These are phyloP conservation scores for Wickerhamomyces sydowiorum DNA, from an alignment of 805 yeast genomes.

Conservation along the genomic window DNA sequence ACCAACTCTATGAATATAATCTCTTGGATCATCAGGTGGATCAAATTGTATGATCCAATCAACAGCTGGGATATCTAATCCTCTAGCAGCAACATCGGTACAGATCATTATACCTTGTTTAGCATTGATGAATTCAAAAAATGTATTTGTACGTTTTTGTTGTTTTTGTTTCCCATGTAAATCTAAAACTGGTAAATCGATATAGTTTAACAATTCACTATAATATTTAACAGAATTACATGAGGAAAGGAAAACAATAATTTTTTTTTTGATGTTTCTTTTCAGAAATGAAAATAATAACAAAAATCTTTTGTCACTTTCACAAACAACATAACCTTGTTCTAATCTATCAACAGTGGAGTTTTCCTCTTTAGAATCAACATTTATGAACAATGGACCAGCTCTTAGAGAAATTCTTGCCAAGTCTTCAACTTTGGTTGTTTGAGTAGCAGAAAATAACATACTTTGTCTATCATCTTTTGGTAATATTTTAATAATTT, in stretches of 20 bases:
- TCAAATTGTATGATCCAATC: constrained; percentile 99
- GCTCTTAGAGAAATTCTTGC: constrained; percentile 94
- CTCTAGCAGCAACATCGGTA: constrained; percentile 99
- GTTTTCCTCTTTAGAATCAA: constrained; percentile 72
- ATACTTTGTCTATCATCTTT: constrained; percentile 90
- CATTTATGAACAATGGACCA: constrained; percentile 92
- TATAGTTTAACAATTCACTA: constrained; percentile 90
- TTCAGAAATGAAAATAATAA: constrained; percentile 88
- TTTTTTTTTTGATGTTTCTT: constrained; percentile 85
- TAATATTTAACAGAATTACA: constrained; percentile 97
- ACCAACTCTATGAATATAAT: constrained; percentile 97
- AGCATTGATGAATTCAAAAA: constrained; percentile 97
- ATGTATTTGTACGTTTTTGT: constrained; percentile 96
- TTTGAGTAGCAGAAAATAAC: constrained; percentile 99
- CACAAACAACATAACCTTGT: constrained; percentile 98
- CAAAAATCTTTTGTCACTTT: constrained; percentile 88
- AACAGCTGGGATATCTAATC: constrained; percentile 95
- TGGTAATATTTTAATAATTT: constrained; percentile 90
- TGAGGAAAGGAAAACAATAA: constrained; percentile 91
- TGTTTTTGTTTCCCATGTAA: constrained; percentile 98
- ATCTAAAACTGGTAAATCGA: constrained; percentile 94
- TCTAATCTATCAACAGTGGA: constrained; percentile 97
- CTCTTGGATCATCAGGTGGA: constrained; percentile 99
- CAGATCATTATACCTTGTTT: constrained; percentile 89
- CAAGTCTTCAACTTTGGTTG: constrained; percentile 96